These are phyloP conservation scores for Allium sativum DNA, from an alignment of 106 monocot genomes.

Conservation along the genomic window DNA sequence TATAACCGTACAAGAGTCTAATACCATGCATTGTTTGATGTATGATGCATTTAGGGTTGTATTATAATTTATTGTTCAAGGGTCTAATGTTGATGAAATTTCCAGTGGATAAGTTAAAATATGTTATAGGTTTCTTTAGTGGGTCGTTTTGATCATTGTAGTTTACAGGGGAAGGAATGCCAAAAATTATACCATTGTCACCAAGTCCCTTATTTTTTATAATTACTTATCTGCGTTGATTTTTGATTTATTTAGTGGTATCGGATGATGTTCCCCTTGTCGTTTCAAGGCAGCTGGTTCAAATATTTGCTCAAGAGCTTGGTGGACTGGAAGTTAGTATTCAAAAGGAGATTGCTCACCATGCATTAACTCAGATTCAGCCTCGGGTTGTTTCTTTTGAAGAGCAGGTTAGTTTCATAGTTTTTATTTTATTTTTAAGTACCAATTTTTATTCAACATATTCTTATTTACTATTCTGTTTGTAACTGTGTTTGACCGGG, in stretches of 20 bases:
- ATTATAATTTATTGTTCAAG: too few species aligned
- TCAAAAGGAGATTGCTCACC: conserved; percentile 91
- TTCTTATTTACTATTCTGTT: background rate
- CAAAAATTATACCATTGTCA: too few species aligned
- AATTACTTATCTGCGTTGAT: too few species aligned
- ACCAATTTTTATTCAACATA: background rate
- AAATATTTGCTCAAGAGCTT: conserved; percentile 80
- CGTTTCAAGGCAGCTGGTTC: conserved; percentile 90
- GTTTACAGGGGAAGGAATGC: too few species aligned
- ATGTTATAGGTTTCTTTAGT: too few species aligned
- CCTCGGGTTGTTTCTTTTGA: conserved; percentile 94
- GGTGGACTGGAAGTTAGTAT: conserved; percentile 45
- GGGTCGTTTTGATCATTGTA: too few species aligned
- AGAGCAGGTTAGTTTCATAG: conserved; percentile 53
- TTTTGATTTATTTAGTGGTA: conserved; percentile 40
- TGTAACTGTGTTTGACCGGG: too few species aligned
- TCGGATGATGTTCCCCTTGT: conserved; percentile 91
- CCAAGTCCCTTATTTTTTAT: background rate
- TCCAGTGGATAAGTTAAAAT: too few species aligned
- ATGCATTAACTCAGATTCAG: conserved; percentile 72
- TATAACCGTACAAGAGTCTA: too few species aligned
- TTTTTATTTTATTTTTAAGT: background rate
- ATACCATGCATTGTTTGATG: too few species aligned
- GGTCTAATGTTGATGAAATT: background rate
- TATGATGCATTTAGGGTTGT: too few species aligned